Conservation (phyloP, 2,329 filamentous ascomycete species). For the Arachnomyces sp. region DNA sequence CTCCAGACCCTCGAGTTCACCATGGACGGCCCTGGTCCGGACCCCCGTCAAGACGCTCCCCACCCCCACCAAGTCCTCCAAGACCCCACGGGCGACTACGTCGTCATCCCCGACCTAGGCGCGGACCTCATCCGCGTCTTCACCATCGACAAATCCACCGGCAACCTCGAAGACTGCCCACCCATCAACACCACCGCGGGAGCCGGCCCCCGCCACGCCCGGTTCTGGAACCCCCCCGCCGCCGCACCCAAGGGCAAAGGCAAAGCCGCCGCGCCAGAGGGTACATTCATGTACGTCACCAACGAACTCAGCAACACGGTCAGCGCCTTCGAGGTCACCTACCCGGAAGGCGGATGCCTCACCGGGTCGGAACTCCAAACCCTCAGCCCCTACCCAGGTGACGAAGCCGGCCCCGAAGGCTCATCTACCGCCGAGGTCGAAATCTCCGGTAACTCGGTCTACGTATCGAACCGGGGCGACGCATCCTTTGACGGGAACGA, state of each 20-base stretch:
- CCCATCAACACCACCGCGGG: slow-evolving; percentile 39
- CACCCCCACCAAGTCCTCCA: slow-evolving; percentile 54
- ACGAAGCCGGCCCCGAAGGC: slow-evolving; percentile 34
- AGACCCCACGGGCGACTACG: slow-evolving; percentile 51
- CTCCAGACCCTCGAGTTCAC: slow-evolving; percentile 32
- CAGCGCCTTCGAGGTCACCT: slow-evolving; percentile 34
- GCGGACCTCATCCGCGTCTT: slow-evolving; percentile 53
- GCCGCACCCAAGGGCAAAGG: slow-evolving; percentile 4
- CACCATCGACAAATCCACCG: slow-evolving; percentile 34
- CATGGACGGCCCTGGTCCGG: slow-evolving; percentile 22
- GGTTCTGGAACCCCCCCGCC: slow-evolving; percentile 36
- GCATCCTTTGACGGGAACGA: slow-evolving; percentile 48
- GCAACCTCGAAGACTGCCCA: slow-evolving; percentile 34
- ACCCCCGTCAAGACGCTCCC: slow-evolving; percentile 44
- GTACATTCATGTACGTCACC: slow-evolving; percentile 47
- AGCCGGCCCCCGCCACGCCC: slow-evolving; percentile 53
- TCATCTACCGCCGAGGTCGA: slow-evolving; percentile 50
- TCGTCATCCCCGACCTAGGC: slow-evolving; percentile 56
- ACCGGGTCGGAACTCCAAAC: slow-evolving; percentile 41
- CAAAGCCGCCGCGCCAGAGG: slow-evolving; percentile 7
- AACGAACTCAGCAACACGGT: slow-evolving; percentile 48
- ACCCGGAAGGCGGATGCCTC: slow-evolving; percentile 27
- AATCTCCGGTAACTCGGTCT: slow-evolving; percentile 49
- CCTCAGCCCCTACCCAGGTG: slow-evolving; percentile 40
- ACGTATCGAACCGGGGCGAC: slow-evolving; percentile 61